Evolutionary conservation across 1,139 yeast genomes (phyloP).

Genomic region (Sugiyamaella paludigena): DNA sequence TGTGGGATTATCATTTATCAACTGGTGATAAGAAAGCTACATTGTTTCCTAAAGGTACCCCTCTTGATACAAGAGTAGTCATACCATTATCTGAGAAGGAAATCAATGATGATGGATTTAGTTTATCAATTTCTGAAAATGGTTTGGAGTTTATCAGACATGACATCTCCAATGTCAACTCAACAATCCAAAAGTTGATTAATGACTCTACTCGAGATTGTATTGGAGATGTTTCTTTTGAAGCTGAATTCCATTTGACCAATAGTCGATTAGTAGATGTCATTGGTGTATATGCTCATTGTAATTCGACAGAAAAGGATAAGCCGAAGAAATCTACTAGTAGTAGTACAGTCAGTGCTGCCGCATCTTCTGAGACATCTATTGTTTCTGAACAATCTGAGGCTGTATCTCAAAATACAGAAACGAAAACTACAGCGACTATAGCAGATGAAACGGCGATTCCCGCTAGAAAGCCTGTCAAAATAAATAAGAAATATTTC

Average conservation of each 20-base stretch:
- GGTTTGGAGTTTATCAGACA: constrained; percentile 47
- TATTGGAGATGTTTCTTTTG: constrained; percentile 26
- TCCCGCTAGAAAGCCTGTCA: constrained; percentile 13
- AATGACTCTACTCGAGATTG: constrained; percentile 27
- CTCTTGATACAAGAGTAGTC: constrained; percentile 26
- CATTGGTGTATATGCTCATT: constrained; percentile 19
- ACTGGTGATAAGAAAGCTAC: constrained; percentile 20
- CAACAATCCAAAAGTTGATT: constrained; percentile 25
- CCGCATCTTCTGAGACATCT: neutral
- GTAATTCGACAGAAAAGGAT: constrained; percentile 17
- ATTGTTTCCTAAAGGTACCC: constrained; percentile 36
- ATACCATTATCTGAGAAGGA: constrained; percentile 17
- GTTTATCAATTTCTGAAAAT: constrained; percentile 54
- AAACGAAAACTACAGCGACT: constrained; percentile 13
- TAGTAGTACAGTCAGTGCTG: neutral
- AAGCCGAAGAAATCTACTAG: constrained; percentile 1
- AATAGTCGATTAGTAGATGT: constrained; percentile 33
- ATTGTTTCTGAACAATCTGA: constrained; percentile 5
- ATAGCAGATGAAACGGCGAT: constrained; percentile 5
- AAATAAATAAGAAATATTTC: constrained; percentile 18
- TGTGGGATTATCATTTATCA: constrained; percentile 41
- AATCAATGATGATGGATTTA: constrained; percentile 33
- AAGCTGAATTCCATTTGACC: constrained; percentile 29
- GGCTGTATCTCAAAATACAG: constrained; percentile 10
- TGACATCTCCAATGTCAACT: constrained; percentile 30